A percentile compares a stretch with the other conserved stretches of the same genome.
phyloP scores from a whole-genome alignment of 306 rosid genomes.

The Sicyos baderoa region DNA sequence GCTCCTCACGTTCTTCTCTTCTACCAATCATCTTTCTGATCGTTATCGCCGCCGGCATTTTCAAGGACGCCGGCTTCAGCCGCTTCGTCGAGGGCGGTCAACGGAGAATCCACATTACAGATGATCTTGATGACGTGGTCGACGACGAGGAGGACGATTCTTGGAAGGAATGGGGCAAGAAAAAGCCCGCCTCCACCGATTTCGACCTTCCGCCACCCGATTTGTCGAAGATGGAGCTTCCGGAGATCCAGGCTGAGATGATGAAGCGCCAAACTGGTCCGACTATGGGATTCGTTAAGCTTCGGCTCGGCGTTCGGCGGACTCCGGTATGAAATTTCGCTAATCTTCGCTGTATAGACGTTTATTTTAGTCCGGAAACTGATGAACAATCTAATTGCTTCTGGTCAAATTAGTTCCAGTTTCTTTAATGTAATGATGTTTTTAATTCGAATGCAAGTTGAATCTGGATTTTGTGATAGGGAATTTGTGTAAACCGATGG shows the following conservation, averaged over 20 bases:
- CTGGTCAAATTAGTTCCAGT: neutral
- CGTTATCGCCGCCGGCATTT: constrained; percentile 20
- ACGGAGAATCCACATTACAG: constrained; percentile 61
- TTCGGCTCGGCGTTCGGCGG: constrained; percentile 55
- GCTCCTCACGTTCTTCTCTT: constrained; percentile 15
- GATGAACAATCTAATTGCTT: neutral
- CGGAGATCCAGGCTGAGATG: constrained; percentile 78
- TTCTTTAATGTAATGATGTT: neutral
- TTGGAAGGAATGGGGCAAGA: constrained; percentile 89
- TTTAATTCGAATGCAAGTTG: neutral
- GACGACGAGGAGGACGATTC: constrained; percentile 88
- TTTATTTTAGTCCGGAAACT: neutral
- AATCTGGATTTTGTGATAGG: neutral
- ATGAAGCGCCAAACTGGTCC: constrained; percentile 62
- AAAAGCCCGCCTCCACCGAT: constrained; percentile 27
- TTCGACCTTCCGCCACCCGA: constrained; percentile 42
- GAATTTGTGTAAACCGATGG: neutral
- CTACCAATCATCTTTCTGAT: constrained; percentile 22
- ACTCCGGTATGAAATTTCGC: constrained; percentile 37
- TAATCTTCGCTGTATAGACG: neutral
- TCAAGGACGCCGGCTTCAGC: constrained; percentile 22
- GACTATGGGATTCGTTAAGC: constrained; percentile 70
- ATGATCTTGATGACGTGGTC: constrained; percentile 71
- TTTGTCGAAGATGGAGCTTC: constrained; percentile 43
- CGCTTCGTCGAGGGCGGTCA: constrained; percentile 41